Evolutionary conservation across 768 basidiomycete genomes (phyloP).

Genomic region (Scleroderma citrinum): DNA sequence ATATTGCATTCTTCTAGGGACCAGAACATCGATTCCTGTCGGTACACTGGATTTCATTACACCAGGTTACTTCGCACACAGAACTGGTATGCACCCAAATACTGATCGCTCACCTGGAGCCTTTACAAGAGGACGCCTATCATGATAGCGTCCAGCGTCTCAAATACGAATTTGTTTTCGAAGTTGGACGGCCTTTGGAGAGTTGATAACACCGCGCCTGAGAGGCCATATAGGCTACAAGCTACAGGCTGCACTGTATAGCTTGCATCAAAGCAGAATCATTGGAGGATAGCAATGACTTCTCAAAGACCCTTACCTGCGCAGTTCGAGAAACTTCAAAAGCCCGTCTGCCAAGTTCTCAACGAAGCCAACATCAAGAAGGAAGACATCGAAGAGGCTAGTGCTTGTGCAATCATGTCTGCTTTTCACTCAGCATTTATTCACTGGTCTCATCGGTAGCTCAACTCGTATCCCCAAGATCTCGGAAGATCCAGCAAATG

Average conservation of each 20-base stretch:
- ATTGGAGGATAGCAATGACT: conserved; percentile 95
- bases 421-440: background rate
- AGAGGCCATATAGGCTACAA: conserved; percentile 49
- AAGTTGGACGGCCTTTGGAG: conserved; percentile 51
- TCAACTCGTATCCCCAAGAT: conserved; percentile 99
- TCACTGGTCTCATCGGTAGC: conserved; percentile 78
- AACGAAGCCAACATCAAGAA: conserved; percentile 99
- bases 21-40: conserved; percentile 74
- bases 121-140: conserved; percentile 46
- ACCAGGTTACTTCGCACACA: conserved; percentile 23
- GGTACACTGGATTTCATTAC: conserved; percentile 18
- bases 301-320: conserved; percentile 93
- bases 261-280: conserved; percentile 91
- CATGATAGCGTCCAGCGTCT: conserved; percentile 50
- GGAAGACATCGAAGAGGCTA: conserved; percentile 87
- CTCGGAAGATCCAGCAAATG: conserved; percentile 97
- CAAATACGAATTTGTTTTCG: conserved; percentile 56
- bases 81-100: conserved; percentile 70
- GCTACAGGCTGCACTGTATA: too few relatives aligned
- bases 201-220: conserved; percentile 43
- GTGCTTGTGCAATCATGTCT: conserved; percentile 6
- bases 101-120: conserved; percentile 57
- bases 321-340: conserved; percentile 99
- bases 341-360: conserved; percentile 97
- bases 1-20: conserved; percentile 61